These are phyloP conservation scores for Macadamia tetraphylla DNA, from an alignment of 164 flowering plant genomes.

Conservation along the genomic window DNA sequence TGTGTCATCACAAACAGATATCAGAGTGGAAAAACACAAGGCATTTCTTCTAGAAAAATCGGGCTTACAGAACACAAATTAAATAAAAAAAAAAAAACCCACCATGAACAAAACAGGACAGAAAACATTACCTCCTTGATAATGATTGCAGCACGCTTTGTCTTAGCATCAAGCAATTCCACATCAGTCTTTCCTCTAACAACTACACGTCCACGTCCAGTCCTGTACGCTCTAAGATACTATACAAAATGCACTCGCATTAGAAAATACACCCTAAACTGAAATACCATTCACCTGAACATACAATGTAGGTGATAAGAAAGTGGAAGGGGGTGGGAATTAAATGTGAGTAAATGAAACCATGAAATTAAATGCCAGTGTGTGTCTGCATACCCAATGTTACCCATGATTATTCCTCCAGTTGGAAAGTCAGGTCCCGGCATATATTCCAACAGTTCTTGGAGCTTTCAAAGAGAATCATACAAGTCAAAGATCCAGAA, in stretches of 20 bases:
- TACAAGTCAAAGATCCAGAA: neutral
- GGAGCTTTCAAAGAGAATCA: conserved; percentile 41
- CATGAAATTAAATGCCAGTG: neutral
- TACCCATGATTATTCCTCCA: conserved; percentile 94
- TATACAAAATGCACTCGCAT: conserved; percentile 19
- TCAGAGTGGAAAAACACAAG: neutral
- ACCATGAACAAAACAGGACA: neutral
- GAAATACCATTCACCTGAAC: neutral
- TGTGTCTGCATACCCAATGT: conserved; percentile 53
- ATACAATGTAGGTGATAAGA: neutral
- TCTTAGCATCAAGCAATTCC: conserved; percentile 70
- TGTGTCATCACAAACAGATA: conserved; percentile 31
- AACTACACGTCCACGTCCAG: conserved; percentile 82
- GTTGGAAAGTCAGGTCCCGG: conserved; percentile 99
- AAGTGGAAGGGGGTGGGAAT: neutral
- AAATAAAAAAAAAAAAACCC: neutral
- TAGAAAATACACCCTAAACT: conserved; percentile 1
- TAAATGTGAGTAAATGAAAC: neutral
- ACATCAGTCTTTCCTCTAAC: conserved; percentile 89
- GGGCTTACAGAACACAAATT: neutral
- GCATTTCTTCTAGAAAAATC: neutral
- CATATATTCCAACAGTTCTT: conserved; percentile 95
- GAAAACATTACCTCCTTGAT: conserved; percentile 63
- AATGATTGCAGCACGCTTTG: conserved; percentile 67
- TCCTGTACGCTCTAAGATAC: conserved; percentile 90